Evolutionary conservation across 768 basidiomycete genomes (phyloP).

Genomic region (Termitomyces sp.): DNA sequence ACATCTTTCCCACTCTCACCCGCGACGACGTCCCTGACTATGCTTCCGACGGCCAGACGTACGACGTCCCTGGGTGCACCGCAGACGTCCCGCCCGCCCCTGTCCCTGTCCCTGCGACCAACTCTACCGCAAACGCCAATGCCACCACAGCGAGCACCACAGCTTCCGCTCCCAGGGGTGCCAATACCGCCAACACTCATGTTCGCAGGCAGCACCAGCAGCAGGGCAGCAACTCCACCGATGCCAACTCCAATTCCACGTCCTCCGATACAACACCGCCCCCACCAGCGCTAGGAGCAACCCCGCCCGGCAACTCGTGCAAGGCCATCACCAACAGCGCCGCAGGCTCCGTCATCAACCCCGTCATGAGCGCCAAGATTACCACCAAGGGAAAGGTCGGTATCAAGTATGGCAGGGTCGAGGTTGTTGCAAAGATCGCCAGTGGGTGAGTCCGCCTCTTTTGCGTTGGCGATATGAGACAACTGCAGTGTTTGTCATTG

Average conservation of each 20-base stretch:
- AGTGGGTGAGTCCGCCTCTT: constrained; percentile 33
- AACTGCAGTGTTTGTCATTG: not conserved
- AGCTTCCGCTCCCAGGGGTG: not conserved
- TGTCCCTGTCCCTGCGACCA: not conserved
- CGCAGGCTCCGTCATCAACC: constrained; percentile 53
- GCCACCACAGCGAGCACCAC: not conserved
- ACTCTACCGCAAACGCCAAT: constrained; percentile 10
- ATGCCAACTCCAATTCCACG: not conserved
- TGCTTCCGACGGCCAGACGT: constrained; percentile 50
- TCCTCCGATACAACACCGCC: not conserved
- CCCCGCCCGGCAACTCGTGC: constrained; percentile 29
- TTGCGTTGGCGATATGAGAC: too few relatives aligned
- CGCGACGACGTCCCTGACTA: constrained; percentile 48
- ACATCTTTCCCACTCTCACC: constrained; percentile 79
- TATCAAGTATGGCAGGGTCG: constrained; percentile 56
- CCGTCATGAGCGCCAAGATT: constrained; percentile 72
- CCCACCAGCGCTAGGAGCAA: not conserved
- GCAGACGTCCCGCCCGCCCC: constrained; percentile 8
- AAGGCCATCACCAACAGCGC: constrained; percentile 25
- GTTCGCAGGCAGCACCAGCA: not conserved
- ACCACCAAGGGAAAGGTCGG: constrained; percentile 57
- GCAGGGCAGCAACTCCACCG: not conserved
- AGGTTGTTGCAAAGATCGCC: constrained; percentile 59
- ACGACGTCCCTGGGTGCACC: constrained; percentile 67
- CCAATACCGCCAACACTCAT: not conserved